Conservation (phyloP, 2,329 filamentous ascomycete genomes). For the Aspergillus ochraceus region DNA sequence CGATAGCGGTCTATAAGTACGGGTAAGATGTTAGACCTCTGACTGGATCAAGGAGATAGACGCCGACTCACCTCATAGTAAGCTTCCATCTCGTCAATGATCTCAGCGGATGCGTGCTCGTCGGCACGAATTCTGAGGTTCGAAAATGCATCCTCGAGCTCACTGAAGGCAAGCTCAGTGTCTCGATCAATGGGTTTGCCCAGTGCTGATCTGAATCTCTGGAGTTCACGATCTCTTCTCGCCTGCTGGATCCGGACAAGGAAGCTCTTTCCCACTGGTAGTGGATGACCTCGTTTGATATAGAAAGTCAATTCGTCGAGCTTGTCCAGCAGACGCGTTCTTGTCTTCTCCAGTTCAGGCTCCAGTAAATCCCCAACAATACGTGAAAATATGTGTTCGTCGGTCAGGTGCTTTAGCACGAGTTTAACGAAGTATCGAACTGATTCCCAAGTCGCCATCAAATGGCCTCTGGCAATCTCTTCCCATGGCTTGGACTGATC, state of each 20-base stretch:
- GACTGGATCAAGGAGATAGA: background rate
- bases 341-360: slow-evolving; percentile 25
- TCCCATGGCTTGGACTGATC: slow-evolving; percentile 38
- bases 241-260: slow-evolving; percentile 9
- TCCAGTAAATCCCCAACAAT: slow-evolving; percentile 21
- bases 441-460: slow-evolving; percentile 26
- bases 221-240: slow-evolving; percentile 10
- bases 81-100: slow-evolving; percentile 47
- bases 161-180: background rate
- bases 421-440: slow-evolving; percentile 22
- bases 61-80: slow-evolving; percentile 23
- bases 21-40: background rate
- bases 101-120: slow-evolving; percentile 39
- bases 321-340: slow-evolving; percentile 18
- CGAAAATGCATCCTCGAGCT: background rate
- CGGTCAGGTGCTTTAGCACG: slow-evolving; percentile 25
- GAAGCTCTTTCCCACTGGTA: slow-evolving; percentile 21
- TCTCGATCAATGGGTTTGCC: background rate
- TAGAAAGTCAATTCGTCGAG: slow-evolving; percentile 24
- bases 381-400: slow-evolving; percentile 19
- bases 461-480: slow-evolving; percentile 23
- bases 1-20: slow-evolving; percentile 29
- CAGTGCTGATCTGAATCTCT: background rate
- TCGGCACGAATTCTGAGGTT: slow-evolving; percentile 12
- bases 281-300: slow-evolving; percentile 22